Evolutionary conservation across 2,329 filamentous ascomycete genomes (phyloP), one percentile per base, ranked within the genome.

Genomic region (Epichloe sp.): DNA sequence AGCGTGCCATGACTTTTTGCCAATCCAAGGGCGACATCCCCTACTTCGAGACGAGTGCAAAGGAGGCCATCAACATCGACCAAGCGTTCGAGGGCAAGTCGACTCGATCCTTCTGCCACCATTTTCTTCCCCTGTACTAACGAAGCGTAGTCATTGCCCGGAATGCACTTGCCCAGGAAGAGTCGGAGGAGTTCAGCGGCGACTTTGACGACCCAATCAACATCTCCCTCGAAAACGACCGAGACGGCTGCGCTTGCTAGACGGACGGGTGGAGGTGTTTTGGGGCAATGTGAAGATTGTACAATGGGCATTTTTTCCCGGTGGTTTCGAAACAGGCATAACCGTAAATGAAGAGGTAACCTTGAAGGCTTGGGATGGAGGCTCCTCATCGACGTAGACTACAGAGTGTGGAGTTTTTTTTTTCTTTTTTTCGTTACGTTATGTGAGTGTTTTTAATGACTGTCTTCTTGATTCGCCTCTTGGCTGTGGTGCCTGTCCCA

Each of bases 131-230:
- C 34, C 15, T 38, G 19, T 40, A 34, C 52, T 55, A 47, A 56
- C 26, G 23, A 35, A 19, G 7, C 17, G 2, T 49, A 95, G 93
- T 96, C 46, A 98, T 98, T 67, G 93, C 93, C 59, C 83, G 90
- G 64, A 95, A 96, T 65, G 93, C 93, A 17, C 78, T 98, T 44
- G 87, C 88, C 17, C 93, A 98, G 71, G 93, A 98, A 72, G 93
- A 97, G 71, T 91, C 90, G 1, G 91, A 96, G 66, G 93, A 98
- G 69, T 98, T 94, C 71, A 94, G 86, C 67, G 89, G 89, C 54
- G 93, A 97, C 68, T 98, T 95, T 74, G 88, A 89, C 63, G 93
- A 97, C 66, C 91, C 91, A 48, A 97, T 98, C 71, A 95, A 95
- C 68, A 96, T 98, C 68, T 88, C 95, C 70, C 86, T 96, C 60